Base-by-base conservation (phyloP, 306 rosid genomes). In the Prunus campanulata region DNA sequence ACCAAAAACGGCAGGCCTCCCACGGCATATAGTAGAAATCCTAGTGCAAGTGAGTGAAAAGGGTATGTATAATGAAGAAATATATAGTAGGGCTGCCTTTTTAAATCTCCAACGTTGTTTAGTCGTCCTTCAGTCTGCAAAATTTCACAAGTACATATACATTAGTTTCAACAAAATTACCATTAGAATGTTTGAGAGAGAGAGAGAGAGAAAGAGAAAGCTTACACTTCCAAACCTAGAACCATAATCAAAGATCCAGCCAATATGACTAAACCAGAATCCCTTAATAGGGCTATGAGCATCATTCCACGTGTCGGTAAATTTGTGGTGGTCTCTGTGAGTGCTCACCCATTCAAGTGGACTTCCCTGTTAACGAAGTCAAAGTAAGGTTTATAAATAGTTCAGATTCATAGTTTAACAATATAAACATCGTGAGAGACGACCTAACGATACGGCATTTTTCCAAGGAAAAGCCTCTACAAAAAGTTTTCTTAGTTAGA, bases 261-360 rank as follows among this genome's bases (percentile, higher is more conserved):
- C 88, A 88, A 90, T 83, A 62, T 93, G 98, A 47, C 98, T 91
- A 69, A 80, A 93, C 98, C 97, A 91, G 77, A 93, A 91, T 52
- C 98, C 98, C 79, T 86, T 93, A 24, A 56, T 56, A 9, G 98
- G 98, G 75, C 91, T 93, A 83, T 93, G 96, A 57, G 98, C 93
- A 70, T 93, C 98, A 78, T 83, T 86, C 65, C 86, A 90, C 6
- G 98, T 86, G 78, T 93, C 97, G 55, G 91, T 86, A 60, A 88
- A 93, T 50, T 91, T 94, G 79, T 93, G 98, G 22, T 93, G 97
- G 75, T 70, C 81, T 74, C 98, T 91, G 75, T 93, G 97, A 3
- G 92, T 85, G 83, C 98, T 93, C 30, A 93, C 98, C 97, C 98
- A 93, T 66, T 91, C 96, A 39, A 91, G 83, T 35, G 98, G 98